phyloP scores from a whole-genome alignment of 768 basidiomycete genomes.

The Rickenella mellea region DNA sequence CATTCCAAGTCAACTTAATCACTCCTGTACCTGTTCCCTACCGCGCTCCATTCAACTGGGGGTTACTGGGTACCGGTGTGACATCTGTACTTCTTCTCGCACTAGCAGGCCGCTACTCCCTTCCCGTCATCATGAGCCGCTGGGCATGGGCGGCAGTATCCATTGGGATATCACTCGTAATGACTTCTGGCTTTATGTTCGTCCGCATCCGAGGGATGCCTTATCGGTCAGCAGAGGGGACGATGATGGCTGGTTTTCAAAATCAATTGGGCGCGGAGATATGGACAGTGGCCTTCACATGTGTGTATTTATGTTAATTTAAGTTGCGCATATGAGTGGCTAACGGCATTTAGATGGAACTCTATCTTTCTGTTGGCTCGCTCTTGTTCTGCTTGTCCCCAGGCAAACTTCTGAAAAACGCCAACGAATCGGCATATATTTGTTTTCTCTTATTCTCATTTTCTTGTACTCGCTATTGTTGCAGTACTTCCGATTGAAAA shows the following conservation, averaged over 20 bases:
- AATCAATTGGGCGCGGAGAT: slow-evolving; percentile 92
- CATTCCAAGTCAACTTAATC: slow-evolving; percentile 60
- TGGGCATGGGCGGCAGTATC: slow-evolving; percentile 74
- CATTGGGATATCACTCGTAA: slow-evolving; percentile 57
- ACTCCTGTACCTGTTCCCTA: slow-evolving; percentile 81
- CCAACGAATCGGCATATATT: slow-evolving; percentile 81
- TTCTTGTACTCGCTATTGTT: slow-evolving; percentile 82
- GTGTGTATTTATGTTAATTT: slow-evolving; percentile 41
- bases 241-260: slow-evolving; percentile 84
- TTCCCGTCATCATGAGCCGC: slow-evolving; percentile 56
- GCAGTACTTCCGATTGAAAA: slow-evolving; percentile 85
- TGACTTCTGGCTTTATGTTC: slow-evolving; percentile 96
- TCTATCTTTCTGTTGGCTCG: slow-evolving; percentile 74
- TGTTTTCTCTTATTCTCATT: slow-evolving; percentile 78
- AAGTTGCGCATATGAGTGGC: no score
- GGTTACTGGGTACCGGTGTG: slow-evolving; percentile 38
- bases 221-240: slow-evolving; percentile 56
- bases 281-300: slow-evolving; percentile 75
- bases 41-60: slow-evolving; percentile 68
- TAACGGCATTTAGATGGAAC: slow-evolving; percentile 47
- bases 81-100: slow-evolving; percentile 37
- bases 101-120: slow-evolving; percentile 48
- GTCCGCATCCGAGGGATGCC: slow-evolving; percentile 81
- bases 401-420: slow-evolving; percentile 58
- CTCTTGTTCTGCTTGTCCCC: slow-evolving; percentile 60